These are phyloP conservation scores for Articulospora tetracladia DNA, from an alignment of 495 filamentous ascomycete species.

Conservation along the genomic window DNA sequence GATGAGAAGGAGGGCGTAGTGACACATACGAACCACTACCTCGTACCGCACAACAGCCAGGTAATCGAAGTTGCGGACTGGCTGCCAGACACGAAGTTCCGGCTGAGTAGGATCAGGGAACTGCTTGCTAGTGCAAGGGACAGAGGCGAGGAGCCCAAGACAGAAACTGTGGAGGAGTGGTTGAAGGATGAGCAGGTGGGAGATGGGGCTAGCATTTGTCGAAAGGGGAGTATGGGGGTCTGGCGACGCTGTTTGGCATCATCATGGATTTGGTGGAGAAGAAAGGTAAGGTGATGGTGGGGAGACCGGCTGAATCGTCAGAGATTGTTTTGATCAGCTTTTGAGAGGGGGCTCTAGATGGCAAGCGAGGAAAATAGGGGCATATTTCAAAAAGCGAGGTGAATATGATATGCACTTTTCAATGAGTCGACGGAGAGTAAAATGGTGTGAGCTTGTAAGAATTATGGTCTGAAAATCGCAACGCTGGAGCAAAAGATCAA, in stretches of 20 bases:
- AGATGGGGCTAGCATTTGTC: constrained; percentile 18
- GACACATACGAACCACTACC: constrained; percentile 61
- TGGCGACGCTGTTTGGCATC: constrained; percentile 43
- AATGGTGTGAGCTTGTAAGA: not conserved
- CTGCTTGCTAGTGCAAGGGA: constrained; percentile 3
- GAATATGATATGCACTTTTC: no score
- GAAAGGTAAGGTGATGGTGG: constrained; percentile 35
- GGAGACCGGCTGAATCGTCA: constrained; percentile 33
- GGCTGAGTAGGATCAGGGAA: constrained; percentile 14
- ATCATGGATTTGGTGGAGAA: constrained; percentile 41
- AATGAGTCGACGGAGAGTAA: not conserved
- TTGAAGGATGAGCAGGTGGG: constrained; percentile 17
- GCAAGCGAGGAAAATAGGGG: no score
- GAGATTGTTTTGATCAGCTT: not conserved
- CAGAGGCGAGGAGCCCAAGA: constrained; percentile 5
- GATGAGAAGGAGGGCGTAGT: constrained; percentile 28
- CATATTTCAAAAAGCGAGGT: no score
- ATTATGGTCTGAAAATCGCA: not conserved
- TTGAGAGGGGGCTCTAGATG: not conserved
- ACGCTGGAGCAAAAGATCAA: not conserved
- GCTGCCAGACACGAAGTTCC: constrained; percentile 15
- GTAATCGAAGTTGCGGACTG: constrained; percentile 31
- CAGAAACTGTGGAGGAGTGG: constrained; percentile 1
- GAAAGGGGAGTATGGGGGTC: not conserved
- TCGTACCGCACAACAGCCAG: constrained; percentile 23